Percentiles rank a stretch among this genome's conserved stretches.
phyloP scores from a whole-genome alignment of 176 grass and related monocot species.

The Alloteropsis semialata region DNA sequence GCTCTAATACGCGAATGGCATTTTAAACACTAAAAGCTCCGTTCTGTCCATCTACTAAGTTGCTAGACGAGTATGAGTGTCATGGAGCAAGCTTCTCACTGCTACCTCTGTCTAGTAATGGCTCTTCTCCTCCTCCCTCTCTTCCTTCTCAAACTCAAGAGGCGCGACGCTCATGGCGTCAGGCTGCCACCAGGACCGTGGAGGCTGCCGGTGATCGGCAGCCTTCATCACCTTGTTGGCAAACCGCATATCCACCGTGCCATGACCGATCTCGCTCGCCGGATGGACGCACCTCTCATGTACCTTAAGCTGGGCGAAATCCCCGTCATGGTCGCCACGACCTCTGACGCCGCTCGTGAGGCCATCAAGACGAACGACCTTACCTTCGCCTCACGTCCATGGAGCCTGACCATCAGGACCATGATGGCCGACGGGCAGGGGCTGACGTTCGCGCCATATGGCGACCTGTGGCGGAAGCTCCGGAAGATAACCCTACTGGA shows the following conservation, averaged over 20 bases:
- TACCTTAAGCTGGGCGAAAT: constrained; percentile 29
- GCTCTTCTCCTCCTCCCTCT: neutral
- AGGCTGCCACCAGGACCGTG: constrained; percentile 29
- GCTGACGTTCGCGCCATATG: constrained; percentile 31
- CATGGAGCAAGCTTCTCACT: neutral
- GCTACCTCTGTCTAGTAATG: neutral
- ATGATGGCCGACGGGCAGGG: constrained; percentile 21
- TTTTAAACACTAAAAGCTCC: too few species aligned
- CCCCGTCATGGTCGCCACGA: constrained; percentile 22
- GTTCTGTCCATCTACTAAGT: too few species aligned
- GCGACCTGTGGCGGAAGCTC: constrained; percentile 23
- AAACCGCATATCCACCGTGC: neutral
- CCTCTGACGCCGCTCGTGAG: constrained; percentile 42
- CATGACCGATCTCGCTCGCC: constrained; percentile 20
- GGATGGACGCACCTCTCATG: neutral
- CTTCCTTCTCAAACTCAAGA: neutral
- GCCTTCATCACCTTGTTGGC: neutral
- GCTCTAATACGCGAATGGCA: too few species aligned
- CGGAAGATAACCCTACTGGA: constrained; percentile 37
- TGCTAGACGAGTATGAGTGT: too few species aligned
- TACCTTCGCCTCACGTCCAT: constrained; percentile 26
- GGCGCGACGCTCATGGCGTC: too few species aligned
- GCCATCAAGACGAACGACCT: constrained; percentile 51
- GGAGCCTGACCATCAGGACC: constrained; percentile 1
- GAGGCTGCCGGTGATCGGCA: constrained; percentile 32